Evolutionary conservation across 176 grass and related monocot species (phyloP), one percentile per base, ranked within the genome.

Genomic region (Hyparrhenia diplandra): DNA sequence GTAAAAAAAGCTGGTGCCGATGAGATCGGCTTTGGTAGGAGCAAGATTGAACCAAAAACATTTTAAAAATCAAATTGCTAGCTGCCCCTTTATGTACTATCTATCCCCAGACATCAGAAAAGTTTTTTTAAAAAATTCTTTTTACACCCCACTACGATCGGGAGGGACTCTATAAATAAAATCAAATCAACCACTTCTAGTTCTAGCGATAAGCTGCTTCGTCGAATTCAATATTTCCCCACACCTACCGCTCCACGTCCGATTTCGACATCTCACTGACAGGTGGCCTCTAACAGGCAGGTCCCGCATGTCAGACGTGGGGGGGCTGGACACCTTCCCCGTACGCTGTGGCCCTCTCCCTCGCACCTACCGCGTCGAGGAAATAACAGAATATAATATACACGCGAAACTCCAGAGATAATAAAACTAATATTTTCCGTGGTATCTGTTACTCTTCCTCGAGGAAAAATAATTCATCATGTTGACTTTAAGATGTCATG

Each of bases 271-370:
- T 2, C 0, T 16, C 1, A 0, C 31, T 54, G 82, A 43, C 69
- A 5, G 0, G 0, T 32, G 25, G 64, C 1, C 30, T 42, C 6
- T 0, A 0, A 0, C 0, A 0, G 0, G 0, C 0, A 0, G 41
- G 54, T 0, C 63, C 82, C 77, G 3, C 14, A 0, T 21, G 82
- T 88, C 75, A 80, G 7, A 6, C 0, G 1, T 1, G 0, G 0
- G 0, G 43, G 10, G n/a, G n/a, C 5, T 67, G 5, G 4, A 0
- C 6, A 0, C 3, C 0, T 20, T 0, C 3, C 5, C 5, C 0
- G 74, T 49, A 42, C 4, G 13, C 1, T 3, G 6, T 21, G 16
- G 67, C 8, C 14, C 28, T 4, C 31, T 3, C 8, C 29, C n/a
- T 6, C 18, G 40, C 65, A 82, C 79, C 79, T 43, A 71, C 85